phyloP scores from a whole-genome alignment of 1,284 basidiomycete genomes.

The Ustilago shanxiensis region DNA sequence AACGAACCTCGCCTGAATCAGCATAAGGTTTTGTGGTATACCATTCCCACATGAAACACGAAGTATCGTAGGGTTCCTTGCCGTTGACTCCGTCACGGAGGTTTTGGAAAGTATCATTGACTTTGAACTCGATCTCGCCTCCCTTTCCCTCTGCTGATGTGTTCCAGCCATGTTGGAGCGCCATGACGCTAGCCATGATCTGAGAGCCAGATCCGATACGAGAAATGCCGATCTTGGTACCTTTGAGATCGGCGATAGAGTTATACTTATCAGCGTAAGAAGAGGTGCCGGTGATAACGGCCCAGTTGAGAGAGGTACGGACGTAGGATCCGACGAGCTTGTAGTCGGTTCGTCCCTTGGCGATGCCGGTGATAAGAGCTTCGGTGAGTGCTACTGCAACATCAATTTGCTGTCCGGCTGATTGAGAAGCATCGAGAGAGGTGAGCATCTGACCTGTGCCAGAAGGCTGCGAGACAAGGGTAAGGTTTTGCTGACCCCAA shows the following conservation, averaged over 20 bases:
- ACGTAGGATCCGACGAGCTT: conserved; percentile 95
- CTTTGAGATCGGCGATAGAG: conserved; percentile 81
- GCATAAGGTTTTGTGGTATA: conserved; percentile 95
- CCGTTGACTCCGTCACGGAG: conserved; percentile 87
- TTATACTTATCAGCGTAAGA: conserved; percentile 74
- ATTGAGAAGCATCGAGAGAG: conserved; percentile 48
- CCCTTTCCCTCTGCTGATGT: conserved; percentile 15
- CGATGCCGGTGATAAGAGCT: conserved; percentile 90
- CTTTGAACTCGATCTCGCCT: conserved; percentile 58
- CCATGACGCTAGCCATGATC: conserved; percentile 96
- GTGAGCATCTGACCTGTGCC: conserved; percentile 69
- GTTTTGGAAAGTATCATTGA: conserved; percentile 73
- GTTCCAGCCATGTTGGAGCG: conserved; percentile 75
- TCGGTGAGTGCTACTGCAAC: conserved; percentile 86
- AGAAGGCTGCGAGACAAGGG: conserved; percentile 60
- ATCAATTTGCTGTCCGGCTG: conserved; percentile 61
- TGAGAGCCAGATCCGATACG: conserved; percentile 87
- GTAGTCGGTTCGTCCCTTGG: conserved; percentile 82
- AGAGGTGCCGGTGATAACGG: conserved; percentile 87
- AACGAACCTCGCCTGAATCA: conserved; percentile 80
- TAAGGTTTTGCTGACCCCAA: conserved; percentile 62
- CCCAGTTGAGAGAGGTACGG: conserved; percentile 72
- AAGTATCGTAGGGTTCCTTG: conserved; percentile 18
- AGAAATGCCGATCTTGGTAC: conserved; percentile 88
- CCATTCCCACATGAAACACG: conserved; percentile 77